Percentiles rank a stretch among this genome's conserved stretches.
phyloP scores from a whole-genome alignment of 306 rosid species.

The Rosa rugosa region DNA sequence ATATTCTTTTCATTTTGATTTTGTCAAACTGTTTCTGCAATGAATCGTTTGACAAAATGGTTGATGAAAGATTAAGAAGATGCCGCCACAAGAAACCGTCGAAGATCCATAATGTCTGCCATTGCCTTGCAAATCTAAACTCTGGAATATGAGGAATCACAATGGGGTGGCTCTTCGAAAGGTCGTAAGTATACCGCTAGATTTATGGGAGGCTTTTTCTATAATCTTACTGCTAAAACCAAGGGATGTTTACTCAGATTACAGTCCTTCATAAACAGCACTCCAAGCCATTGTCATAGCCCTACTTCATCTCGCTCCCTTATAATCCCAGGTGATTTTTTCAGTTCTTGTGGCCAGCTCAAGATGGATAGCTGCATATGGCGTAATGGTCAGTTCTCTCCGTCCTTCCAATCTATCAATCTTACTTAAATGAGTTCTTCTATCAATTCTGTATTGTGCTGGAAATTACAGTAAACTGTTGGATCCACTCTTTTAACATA shows the following conservation, averaged over 20 bases:
- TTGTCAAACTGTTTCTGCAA: no score
- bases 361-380: constrained; percentile 50
- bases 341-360: constrained; percentile 28
- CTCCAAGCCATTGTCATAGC: constrained; percentile 22
- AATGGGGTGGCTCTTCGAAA: no score
- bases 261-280: constrained; percentile 39
- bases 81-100: no score
- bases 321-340: constrained; percentile 45
- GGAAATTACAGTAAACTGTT: background rate
- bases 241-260: constrained; percentile 33
- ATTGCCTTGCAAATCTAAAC: no score
- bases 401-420: background rate
- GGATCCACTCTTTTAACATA: background rate
- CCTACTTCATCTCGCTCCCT: constrained; percentile 36
- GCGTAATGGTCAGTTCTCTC: background rate
- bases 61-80: no score
- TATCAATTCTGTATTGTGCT: background rate
- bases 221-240: constrained; percentile 46
- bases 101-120: no score
- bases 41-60: no score
- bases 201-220: constrained; percentile 33
- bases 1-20: no score
- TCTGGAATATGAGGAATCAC: no score
- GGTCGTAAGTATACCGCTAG: no score
- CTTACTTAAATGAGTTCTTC: background rate